Evolutionary conservation across 768 basidiomycete species (phyloP), one percentile per base, ranked within the genome.

Genomic region (button mushroom (Agaricus bisporus)): DNA sequence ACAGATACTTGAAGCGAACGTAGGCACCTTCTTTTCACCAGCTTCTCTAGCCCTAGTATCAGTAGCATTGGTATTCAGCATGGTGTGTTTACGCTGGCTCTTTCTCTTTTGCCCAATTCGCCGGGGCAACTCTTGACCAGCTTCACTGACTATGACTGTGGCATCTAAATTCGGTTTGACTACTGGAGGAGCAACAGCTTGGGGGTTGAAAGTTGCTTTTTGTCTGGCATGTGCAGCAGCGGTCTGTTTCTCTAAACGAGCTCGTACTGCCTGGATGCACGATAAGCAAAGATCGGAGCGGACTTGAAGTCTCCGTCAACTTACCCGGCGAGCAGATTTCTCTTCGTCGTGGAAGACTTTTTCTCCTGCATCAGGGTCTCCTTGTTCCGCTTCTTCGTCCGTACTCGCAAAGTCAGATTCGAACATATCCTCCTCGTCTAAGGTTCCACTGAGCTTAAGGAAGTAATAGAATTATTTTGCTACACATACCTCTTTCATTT

Each of bases 391-490:
- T 36, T 78, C 74, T 55, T 84, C 89, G 54, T 92, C 91, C 0
- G 91, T 92, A 58, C 86, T 88, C 57, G 83, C 87, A 61, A 94
- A 93, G 65, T 93, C 91, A 9, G 86, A 88, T 58, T 78, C 89
- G 55, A 91, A 89, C 7, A 85, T 64, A 61, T 92, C 90, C 59
- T 88, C 83, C 64, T 94, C 91, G 48, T 88, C 91, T 90, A 61
- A 41, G 49, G 49, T 37, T 8, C 18, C 36, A 41, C 51, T 26
- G 10, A 50, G 20, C 58, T 56, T 60, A 49, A 61, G 58, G 53
- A 43, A 45, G 32, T 14, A 49, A 25, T 45, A 41, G 14, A 9
- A n/a, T 8, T 8, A 54, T 9, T 12, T 18, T 15, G 9, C n/a
- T 38, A 15, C 14, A 54, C 58, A 35, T 55, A 84, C 89, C 87